Evolutionary conservation across 2,329 filamentous ascomycete genomes (phyloP), one percentile per base, ranked within the genome.

Genomic region (Bipolaris bicolor): DNA sequence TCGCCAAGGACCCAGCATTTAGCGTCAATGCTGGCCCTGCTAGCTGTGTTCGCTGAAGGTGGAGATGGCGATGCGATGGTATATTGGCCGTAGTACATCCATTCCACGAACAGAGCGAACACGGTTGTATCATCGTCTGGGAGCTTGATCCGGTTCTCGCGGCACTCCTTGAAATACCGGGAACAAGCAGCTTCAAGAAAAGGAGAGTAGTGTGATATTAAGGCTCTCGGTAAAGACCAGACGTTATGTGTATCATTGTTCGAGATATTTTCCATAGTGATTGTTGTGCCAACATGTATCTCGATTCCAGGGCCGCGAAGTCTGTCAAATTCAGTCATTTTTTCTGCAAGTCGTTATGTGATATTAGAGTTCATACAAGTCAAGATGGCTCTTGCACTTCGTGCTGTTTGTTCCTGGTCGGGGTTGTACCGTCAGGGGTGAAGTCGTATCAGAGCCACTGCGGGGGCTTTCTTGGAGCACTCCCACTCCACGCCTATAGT

Each of bases 71-170:
- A 34, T 49, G 18, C 13, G n/a, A 54, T 37, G 18, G 50, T 22
- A 20, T 64, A 61, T 5, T 29, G 33, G 9, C 61, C 56, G 41
- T 60, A 64, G 52, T 64, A 64, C 54, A 64, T 49, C 61, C 61
- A 64, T 53, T 62, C 53, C 7, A 63, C 61, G 40, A 61, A 63
- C 6, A 57, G 44, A n/a, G 44, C 49, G 37, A 63, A 64, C 5
- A 57, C 55, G 15, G 36, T 46, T 5, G 57, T 44, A 37, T 62
- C 51, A 33, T 62, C 59, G 5, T 64, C 52, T 2, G 52, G 57
- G 39, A 64, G 59, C 37, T 50, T 11, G 20, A 64, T 60, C 9
- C 33, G 49, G 37, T 57, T 57, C 18, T 62, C 52, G 33, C 41
- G 33, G 37, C 44, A 43, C 49, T 64, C 57, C 26, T 59, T 60